phyloP scores from a whole-genome alignment of 2,329 filamentous ascomycete genomes.

The Calonectria hawksworthii region DNA sequence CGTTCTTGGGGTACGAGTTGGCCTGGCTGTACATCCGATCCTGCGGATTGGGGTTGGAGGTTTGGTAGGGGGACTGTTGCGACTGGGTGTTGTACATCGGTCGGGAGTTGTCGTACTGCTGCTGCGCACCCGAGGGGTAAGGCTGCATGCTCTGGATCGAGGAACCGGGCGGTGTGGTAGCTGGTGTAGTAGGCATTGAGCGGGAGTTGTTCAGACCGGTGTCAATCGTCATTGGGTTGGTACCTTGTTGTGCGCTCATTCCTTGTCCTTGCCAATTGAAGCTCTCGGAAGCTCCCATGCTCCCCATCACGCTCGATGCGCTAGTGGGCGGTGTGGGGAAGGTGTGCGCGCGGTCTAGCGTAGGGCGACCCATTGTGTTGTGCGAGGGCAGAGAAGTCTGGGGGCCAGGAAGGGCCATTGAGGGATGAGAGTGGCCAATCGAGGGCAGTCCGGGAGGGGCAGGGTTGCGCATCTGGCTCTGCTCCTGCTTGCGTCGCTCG shows the following conservation, averaged over 20 bases:
- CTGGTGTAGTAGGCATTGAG: conserved; percentile 92
- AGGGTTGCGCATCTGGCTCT: conserved; percentile 73
- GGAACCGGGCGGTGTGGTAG: conserved; percentile 87
- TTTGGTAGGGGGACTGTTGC: conserved; percentile 80
- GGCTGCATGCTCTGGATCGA: conserved; percentile 83
- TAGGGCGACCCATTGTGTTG: conserved; percentile 79
- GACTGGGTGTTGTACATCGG: conserved; percentile 82
- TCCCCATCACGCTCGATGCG: conserved; percentile 84
- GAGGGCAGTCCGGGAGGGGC: conserved; percentile 72
- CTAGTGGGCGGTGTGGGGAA: conserved; percentile 96
- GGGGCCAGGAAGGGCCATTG: conserved; percentile 72
- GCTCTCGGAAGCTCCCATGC: conserved; percentile 80
- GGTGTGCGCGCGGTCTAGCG: conserved; percentile 87
- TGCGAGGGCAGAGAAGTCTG: conserved; percentile 74
- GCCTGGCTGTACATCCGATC: conserved; percentile 78
- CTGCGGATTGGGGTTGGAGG: conserved; percentile 70
- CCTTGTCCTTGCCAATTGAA: conserved; percentile 82
- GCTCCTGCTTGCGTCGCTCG: conserved; percentile 81
- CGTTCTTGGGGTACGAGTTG: conserved; percentile 81
- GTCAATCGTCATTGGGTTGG: conserved; percentile 85
- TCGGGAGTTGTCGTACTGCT: conserved; percentile 82
- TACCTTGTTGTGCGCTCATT: conserved; percentile 73
- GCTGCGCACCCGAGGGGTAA: conserved; percentile 75
- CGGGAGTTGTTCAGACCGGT: conserved; percentile 81
- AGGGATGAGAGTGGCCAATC: conserved; percentile 75